Base-by-base conservation (phyloP, 164 flowering plant genomes). In the Umbellularia californica region DNA sequence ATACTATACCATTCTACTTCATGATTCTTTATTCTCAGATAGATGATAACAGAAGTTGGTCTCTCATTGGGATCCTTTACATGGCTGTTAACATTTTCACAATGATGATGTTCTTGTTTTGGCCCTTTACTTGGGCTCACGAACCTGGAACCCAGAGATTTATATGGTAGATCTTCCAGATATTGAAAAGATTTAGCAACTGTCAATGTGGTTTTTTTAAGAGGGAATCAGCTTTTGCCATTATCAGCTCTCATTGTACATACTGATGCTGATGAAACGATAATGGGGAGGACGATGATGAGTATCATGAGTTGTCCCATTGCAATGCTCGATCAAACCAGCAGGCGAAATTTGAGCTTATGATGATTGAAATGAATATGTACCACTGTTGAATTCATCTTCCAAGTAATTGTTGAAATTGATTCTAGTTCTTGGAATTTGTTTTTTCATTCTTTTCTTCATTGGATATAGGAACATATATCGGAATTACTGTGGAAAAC, bases 121-220 rank as follows among this genome's bases (percentile, higher is more conserved):
- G 89, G 72, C 95, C 98, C 12, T 95, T 95, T 73, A 78, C 82
- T 70, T 92, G 99, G 99, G 76, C 74, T 58, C 98, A 92, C 79
- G 98, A 93, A 72, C 84, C 88, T 23, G 97, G 98, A 64, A 83
- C 79, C 30, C 97, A 92, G 79, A 89, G 97, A 70, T 93, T 93
- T 77, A 89, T 96, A 65, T 88, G 97, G 97, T 95, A 88, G 83
- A 79, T 30, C 35, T 2, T 19, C 15, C 15, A 14, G 12, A 70
- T 52, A 24, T 25, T 14, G 15, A 24, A n/a, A 64, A 64, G 60
- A 28, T 28, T 20, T 35, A 67, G 15, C 33, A 30, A 15, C 0
- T 67, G 15, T 30, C 13, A 1, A 33, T 3, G 2, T 20, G 6
- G 69, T 6, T 67, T 19, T 67, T 19, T 1, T 5, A 27, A 25